Evolutionary conservation across 228 moss, liverwort and hornwort species (phyloP).

Genomic region (Sphagnum magellanicum): DNA sequence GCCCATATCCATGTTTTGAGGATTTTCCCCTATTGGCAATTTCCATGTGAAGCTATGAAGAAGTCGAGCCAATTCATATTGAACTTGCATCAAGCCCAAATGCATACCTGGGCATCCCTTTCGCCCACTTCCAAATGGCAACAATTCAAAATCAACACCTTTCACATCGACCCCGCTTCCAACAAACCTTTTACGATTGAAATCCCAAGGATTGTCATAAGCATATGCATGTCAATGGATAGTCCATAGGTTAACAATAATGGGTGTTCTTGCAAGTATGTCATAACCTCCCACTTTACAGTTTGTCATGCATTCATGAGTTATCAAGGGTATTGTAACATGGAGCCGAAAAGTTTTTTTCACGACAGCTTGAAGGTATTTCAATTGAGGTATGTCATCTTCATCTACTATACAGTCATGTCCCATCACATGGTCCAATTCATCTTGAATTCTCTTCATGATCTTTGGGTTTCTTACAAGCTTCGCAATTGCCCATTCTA

Average conservation of each 20-base stretch:
- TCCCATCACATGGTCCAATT: constrained; percentile 4
- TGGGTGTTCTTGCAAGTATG: constrained; percentile 1
- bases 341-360: constrained; percentile 2
- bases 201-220: background rate
- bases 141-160: background rate
- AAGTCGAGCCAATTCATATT: background rate
- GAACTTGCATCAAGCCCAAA: background rate
- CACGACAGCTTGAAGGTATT: constrained; percentile 3
- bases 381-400: background rate
- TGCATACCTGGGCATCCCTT: background rate
- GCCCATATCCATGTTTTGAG: no score
- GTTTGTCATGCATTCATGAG: background rate
- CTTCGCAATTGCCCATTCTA: constrained; percentile 1
- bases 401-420: background rate
- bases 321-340: background rate
- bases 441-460: background rate
- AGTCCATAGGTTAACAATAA: constrained; percentile 3
- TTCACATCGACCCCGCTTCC: background rate
- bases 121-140: background rate
- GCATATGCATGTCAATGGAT: background rate
- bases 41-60: background rate
- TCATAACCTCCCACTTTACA: constrained; percentile 1
- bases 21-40: no score
- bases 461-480: background rate
- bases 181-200: background rate